Evolutionary conservation across 2,329 filamentous ascomycete genomes (phyloP), one percentile per base, ranked within the genome.

Genomic region (Ceratocystis eucalypticola): DNA sequence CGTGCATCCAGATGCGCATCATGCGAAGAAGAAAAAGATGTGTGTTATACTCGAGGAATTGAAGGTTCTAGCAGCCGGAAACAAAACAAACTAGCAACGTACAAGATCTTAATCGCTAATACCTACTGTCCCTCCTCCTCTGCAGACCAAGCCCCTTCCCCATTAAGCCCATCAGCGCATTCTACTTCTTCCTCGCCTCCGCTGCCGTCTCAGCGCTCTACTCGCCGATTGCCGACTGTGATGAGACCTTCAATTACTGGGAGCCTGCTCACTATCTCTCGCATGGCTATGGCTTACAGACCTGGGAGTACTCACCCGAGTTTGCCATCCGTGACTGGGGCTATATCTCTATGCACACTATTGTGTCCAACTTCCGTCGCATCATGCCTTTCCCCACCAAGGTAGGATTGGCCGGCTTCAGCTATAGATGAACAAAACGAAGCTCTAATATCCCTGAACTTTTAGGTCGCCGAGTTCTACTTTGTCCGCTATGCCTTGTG

Each of bases 191-290:
- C 74, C 78, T 95, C 59, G 78, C 80, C 37, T 86, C 88, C 70
- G 91, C 91, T 73, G 70, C 88, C 20, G 72, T 93, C 25, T 89
- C 93, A 5, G 94, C 93, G 10, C 72, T 88, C 41, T 93, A 87
- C 74, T 87, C 91, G 1, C 94, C 94, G 0, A 96, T 99, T 70
- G 92, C 96, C 75, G 94, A 99, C 76, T 99, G 94, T 74, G 94
- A 99, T 72, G 94, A 99, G 78, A 93, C 93, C 10, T 99, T 96
- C 82, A 99, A 99, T 75, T 99, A 96, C 79, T 99, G 93, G 91
- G 94, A 99, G 72, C 93, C 94, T 0, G 86, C 92, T 0, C 94
- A 99, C 76, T 99, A 96, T 76, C 82, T 99, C 33, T 88, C 86
- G 68, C 91, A 96, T 78, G 89, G 90, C 71, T 93, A 96, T 73